Base-by-base conservation (phyloP, 1,284 basidiomycete species). In the Hemileia vastatrix region DNA sequence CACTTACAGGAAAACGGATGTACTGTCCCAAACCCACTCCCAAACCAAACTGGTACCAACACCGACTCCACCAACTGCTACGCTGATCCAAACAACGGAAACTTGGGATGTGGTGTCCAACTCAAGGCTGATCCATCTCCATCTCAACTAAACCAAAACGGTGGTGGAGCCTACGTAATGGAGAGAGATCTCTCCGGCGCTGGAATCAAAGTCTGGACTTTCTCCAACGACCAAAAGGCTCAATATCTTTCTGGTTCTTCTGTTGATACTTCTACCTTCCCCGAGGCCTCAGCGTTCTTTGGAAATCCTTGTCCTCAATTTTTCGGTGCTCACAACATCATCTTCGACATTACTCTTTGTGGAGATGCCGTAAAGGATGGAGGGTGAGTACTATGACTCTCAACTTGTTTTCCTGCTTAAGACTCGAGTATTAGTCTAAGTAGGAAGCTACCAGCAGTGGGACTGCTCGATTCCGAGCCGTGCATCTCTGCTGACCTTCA, bases 161-260 rank as follows among this genome's bases (percentile, higher is more conserved):
- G 69, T 3, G 73, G 73, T 6, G 73, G 71, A 6, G 51, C 69
- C 45, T 69, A 70, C 24, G 73, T 72, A 3, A 73, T 74, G 71
- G 71, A 73, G 36, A 67, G 73, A 15, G 67, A 67, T 51, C 65
- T 75, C n/a, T 65, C 65, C 1, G 73, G 73, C 24, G 64, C 65
- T 19, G 73, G 73, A 45, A 64, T 75, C 23, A 66, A 68, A 5
- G 69, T 75, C 44, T 75, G 72, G 72, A 70, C 69, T 65, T 75
- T 68, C 63, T 63, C 68, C 48, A 63, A 65, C 40, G 51, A 51
- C 53, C 11, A 32, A 18, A 24, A 50, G n/a, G 48, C 48, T 18
- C 31, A 50, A 32, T 32, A 24, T n/a, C 11, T 50, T 50, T 9
- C 11, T 13, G 23, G 23, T 8, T 11, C 11, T n/a, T 24, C 31